Evolutionary conservation across 306 rosid genomes (phyloP), one percentile per base, ranked within the genome.

Genomic region (Ormosia emarginata): DNA sequence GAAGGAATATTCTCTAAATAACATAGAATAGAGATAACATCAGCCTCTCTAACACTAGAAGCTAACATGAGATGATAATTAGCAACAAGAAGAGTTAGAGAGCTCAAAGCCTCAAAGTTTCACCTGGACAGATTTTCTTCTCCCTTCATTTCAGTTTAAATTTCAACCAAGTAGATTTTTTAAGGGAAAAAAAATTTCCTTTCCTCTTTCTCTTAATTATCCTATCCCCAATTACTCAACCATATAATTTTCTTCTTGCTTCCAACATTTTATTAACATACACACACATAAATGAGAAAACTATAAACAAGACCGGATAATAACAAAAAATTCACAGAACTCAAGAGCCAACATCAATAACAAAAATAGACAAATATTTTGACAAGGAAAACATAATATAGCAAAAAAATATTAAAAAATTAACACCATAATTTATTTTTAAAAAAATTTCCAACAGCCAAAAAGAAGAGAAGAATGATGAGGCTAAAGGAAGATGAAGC

Each of bases 101-200:
- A 24, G 50, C 74, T 41, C 18, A 67, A 57, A 84, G 14, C 13
- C 74, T 41, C 18, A 67, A 57, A 84, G 14, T 17, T 78, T 66
- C 32, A 5, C 12, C 56, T 69, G 62, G 41, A 37, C 8, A 63
- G 29, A 67, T 36, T 67, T n/a, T 37, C 33, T 78, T 5, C 58
- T 29, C 47, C 30, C 34, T 8, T 15, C 13, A 59, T 58, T 36
- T 61, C 13, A 47, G 46, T 24, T 70, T 43, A 11, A 80, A 17
- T 6, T 18, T 61, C 65, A 79, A 68, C 10, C 30, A 43, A 33
- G 6, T 52, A 5, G 2, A 53, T 0, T 30, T n/a, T 44, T 2
- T 1, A 3, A 44, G 32, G 11, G 0, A 3, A 10, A 59, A 17
- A 72, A 7, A 74, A 10, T 5, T 5, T 12, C 49, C 3, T 29